Percentiles rank a stretch among this genome's conserved stretches.
These are phyloP conservation scores for Heterobasidion irregulare DNA, from an alignment of 1,284 basidiomycete species.

Conservation along the genomic window DNA sequence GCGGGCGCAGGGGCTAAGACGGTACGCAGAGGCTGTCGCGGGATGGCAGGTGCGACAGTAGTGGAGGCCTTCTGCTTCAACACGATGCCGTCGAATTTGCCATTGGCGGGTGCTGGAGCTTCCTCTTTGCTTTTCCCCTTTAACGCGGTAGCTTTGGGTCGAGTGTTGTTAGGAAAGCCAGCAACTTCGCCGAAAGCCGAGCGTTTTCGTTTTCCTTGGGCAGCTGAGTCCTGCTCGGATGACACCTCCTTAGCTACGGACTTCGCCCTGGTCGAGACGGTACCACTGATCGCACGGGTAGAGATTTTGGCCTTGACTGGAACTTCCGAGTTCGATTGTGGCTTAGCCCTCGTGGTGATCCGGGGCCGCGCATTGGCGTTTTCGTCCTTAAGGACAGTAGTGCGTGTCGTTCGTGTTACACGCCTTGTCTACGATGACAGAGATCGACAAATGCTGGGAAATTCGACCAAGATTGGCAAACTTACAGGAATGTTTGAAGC, in stretches of 20 bases:
- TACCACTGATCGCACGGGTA: constrained; percentile 22
- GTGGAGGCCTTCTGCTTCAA: constrained; percentile 34
- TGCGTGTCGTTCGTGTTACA: constrained; percentile 45
- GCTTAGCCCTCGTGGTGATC: constrained; percentile 50
- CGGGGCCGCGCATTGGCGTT: constrained; percentile 44
- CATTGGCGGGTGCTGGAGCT: constrained; percentile 19
- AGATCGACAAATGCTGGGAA: neutral
- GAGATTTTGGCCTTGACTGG: constrained; percentile 22
- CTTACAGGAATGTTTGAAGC: constrained; percentile 27
- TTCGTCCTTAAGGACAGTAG: constrained; percentile 51
- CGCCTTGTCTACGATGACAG: constrained; percentile 40
- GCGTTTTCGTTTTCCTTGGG: constrained; percentile 61
- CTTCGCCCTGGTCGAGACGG: constrained; percentile 30
- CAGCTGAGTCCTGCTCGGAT: constrained; percentile 31
- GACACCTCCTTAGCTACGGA: constrained; percentile 15
- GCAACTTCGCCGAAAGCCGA: constrained; percentile 63
- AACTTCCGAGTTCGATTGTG: constrained; percentile 32
- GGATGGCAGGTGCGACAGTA: constrained; percentile 15
- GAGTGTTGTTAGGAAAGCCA: constrained; percentile 24
- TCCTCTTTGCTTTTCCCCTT: constrained; percentile 36
- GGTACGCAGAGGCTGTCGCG: constrained; percentile 21
- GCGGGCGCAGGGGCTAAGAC: constrained; percentile 10
- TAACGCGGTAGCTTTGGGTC: constrained; percentile 16
- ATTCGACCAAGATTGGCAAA: constrained; percentile 3
- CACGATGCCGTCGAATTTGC: constrained; percentile 49